These are phyloP conservation scores for Corynespora cassiicola DNA, from an alignment of 2,329 filamentous ascomycete species.

Conservation along the genomic window DNA sequence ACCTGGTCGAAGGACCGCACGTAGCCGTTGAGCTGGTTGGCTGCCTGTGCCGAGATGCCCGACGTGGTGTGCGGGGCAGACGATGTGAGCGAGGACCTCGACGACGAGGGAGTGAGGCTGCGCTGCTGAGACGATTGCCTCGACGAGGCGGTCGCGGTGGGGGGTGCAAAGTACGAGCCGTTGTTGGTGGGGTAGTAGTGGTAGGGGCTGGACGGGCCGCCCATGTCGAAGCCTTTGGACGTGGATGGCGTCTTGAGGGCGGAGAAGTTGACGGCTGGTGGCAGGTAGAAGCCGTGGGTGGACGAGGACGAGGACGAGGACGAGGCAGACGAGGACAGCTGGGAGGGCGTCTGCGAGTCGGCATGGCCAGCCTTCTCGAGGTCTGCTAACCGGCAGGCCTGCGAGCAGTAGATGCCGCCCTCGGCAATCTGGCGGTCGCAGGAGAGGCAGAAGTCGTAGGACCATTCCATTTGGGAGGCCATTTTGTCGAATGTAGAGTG, in stretches of 20 bases:
- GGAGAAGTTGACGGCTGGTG: slow-evolving; percentile 78
- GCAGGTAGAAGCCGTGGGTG: slow-evolving; percentile 68
- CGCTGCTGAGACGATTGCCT: slow-evolving; percentile 48
- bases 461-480: slow-evolving; percentile 68
- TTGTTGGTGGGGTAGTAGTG: slow-evolving; percentile 43
- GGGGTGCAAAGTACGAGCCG: slow-evolving; percentile 46
- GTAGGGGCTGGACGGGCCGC: slow-evolving; percentile 54
- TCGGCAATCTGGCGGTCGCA: slow-evolving; percentile 86
- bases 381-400: slow-evolving; percentile 87
- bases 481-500: too few relatives aligned
- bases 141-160: slow-evolving; percentile 27
- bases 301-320: slow-evolving; percentile 60
- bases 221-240: slow-evolving; percentile 44
- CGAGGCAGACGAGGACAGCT: slow-evolving; percentile 61
- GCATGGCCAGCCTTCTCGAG: slow-evolving; percentile 70
- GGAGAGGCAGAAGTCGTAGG: slow-evolving; percentile 89
- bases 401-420: slow-evolving; percentile 86
- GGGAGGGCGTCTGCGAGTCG: slow-evolving; percentile 43
- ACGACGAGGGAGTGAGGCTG: slow-evolving; percentile 68
- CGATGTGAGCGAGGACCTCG: slow-evolving; percentile 83
- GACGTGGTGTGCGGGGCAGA: slow-evolving; percentile 60
- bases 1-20: slow-evolving; percentile 88
- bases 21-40: slow-evolving; percentile 82
- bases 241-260: slow-evolving; percentile 65
- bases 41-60: slow-evolving; percentile 76